Evolutionary conservation across 2,329 filamentous ascomycete species (phyloP).

Genomic region (Fusarium caatingaense): DNA sequence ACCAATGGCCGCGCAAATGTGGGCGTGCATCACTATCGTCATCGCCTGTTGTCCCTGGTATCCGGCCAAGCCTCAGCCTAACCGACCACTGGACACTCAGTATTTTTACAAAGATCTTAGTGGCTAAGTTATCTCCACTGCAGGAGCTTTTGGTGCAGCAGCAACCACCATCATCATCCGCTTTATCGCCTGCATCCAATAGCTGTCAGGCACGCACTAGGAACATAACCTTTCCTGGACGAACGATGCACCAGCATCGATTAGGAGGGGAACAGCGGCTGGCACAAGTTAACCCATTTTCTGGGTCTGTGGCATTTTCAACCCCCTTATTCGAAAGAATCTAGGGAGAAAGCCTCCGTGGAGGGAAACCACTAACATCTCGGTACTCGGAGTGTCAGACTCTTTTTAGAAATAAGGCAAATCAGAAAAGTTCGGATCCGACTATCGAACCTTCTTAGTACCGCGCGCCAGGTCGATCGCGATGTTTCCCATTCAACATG

Average conservation of each 20-base stretch:
- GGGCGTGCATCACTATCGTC: slow-evolving; percentile 37
- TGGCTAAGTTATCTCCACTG: slow-evolving; percentile 16
- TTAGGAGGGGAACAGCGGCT: slow-evolving; percentile 16
- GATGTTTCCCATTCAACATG: not conserved
- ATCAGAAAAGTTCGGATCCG: slow-evolving; percentile 17
- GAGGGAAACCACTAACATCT: slow-evolving; percentile 4
- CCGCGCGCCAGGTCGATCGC: not conserved
- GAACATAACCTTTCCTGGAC: slow-evolving; percentile 10
- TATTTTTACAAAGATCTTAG: slow-evolving; percentile 14
- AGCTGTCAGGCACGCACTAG: slow-evolving; percentile 20
- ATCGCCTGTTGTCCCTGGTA: slow-evolving; percentile 27
- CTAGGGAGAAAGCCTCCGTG: slow-evolving; percentile 15
- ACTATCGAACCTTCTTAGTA: not conserved
- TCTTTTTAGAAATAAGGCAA: not conserved
- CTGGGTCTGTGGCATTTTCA: slow-evolving; percentile 6
- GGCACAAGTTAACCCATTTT: slow-evolving; percentile 15
- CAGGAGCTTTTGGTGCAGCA: slow-evolving; percentile 20
- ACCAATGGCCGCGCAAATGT: slow-evolving; percentile 38
- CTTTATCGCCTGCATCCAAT: slow-evolving; percentile 29
- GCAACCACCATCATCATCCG: slow-evolving; percentile 18
- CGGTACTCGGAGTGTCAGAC: not conserved
- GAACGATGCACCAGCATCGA: slow-evolving; percentile 15
- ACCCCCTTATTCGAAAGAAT: not conserved
- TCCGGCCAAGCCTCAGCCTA: slow-evolving; percentile 34
- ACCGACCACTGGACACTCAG: slow-evolving; percentile 20